Evolutionary conservation across 768 basidiomycete genomes (phyloP), one percentile per base, ranked within the genome.

Genomic region (Termitomyces bulborhizus): DNA sequence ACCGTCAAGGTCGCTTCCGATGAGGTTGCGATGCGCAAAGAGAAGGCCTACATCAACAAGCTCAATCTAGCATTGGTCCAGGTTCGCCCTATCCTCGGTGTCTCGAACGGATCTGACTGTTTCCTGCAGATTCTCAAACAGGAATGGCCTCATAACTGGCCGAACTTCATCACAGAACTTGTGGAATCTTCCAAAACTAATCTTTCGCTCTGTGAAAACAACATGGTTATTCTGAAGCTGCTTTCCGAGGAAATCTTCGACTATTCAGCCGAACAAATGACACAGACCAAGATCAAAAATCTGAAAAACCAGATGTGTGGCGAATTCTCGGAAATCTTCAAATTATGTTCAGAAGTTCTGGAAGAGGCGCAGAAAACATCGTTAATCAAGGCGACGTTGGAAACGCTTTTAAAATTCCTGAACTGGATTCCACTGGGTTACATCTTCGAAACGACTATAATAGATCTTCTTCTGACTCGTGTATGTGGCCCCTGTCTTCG

Each of bases 101-200:
- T 34, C 54, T 15, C 56, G 58, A 21, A 44, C n/a, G 44, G 56
- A 51, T 65, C 58, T 18, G 50, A 46, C 6, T 24, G 44, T 54
- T 40, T 26, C 32, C 18, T n/a, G 21, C 65, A 99, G 94, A 97
- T 99, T 57, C 76, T 99, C 60, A 99, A 98, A 73, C 97, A 98
- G 76, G 97, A 98, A 69, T 99, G 97, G 97, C 96, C 96, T 26
- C 92, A 97, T 69, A 94, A 97, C 66, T 99, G 97, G 97, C 95
- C 96, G 32, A 90, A 82, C 21, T 98, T 98, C 76, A 97, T 98
- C 64, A 85, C 90, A 11, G 95, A 98, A 71, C 90, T 98, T 45
- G 94, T 98, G 56, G 88, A 94, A 62, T 97, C 96, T 7, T 98
- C 96, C 43, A 96, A 96, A 71, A 93, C 92, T 42, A 98, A 94